Base-by-base conservation (phyloP, 371 early-diverging fungal species). In the Mortierella sp. region DNA sequence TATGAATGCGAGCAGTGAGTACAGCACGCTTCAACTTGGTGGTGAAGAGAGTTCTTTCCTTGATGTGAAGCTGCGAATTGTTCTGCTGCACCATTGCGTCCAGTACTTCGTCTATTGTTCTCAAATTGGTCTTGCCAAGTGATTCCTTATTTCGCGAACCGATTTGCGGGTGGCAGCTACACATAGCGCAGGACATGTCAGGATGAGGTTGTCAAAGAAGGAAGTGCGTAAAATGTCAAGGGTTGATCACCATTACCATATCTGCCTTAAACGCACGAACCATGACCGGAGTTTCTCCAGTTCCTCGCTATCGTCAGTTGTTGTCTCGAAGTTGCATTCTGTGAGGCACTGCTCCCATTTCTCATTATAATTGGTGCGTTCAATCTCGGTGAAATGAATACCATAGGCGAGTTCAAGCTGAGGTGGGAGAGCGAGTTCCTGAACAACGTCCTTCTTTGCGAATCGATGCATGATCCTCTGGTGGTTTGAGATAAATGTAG, bases 311-410 rank as follows among this genome's bases (percentile, higher is more conserved):
- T 58, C 52, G 7, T 52, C 60, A n/a, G 49, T 44, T 8, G 49
- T 31, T 10, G 19, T 22, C 10, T 54, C 47, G 19, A 71, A 22
- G 28, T 71, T 29, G 31, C 65, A 64, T 19, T 71, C 71, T n/a
- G 48, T 25, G 21, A 64, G 64, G 37, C 86, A 87, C 27, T 69
- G 59, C 22, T 83, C 81, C 79, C 79, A 81, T 8, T 87, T 65
- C 51, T 88, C 85, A 29, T 82, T 81, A 59, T 92, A 92, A 61
- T 88, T 90, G 43, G 82, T 78, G 47, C 82, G 81, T 64, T 92
- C 90, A 46, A 90, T 82, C 0, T 80, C 68, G 3, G 86, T 79
- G 54, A 90, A 88, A 0, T 79, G 67, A 4, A 92, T 67, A 16
- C 81, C 78, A 22, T 87, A 79, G 2, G 82, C 65, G 21, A 71